phyloP scores from a whole-genome alignment of 164 flowering plant genomes.

The Protea cynaroides region DNA sequence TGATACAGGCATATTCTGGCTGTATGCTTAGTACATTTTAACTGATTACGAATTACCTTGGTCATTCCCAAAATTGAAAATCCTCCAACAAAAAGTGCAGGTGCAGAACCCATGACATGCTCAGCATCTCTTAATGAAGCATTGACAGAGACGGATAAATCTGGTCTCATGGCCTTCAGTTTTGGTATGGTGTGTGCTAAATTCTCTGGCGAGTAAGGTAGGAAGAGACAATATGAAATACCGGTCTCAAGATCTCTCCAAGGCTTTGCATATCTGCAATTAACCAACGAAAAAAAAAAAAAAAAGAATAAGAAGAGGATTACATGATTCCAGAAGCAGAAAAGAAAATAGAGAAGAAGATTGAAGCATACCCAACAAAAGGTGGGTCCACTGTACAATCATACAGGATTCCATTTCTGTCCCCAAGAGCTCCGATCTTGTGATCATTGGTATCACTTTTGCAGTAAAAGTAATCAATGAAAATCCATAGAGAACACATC shows the following conservation, averaged over 20 bases:
- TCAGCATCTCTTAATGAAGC: constrained; percentile 43
- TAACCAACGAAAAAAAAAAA: constrained; percentile 3
- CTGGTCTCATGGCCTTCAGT: constrained; percentile 32
- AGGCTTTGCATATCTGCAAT: constrained; percentile 57
- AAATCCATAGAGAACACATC: background rate
- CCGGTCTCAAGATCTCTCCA: constrained; percentile 64
- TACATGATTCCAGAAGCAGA: background rate
- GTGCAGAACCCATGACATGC: constrained; percentile 55
- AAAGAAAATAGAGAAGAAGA: constrained; percentile 5
- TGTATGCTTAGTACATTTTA: background rate
- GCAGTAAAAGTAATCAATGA: constrained; percentile 1
- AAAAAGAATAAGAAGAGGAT: constrained; percentile 1
- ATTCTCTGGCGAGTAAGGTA: constrained; percentile 80
- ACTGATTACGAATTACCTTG: constrained; percentile 51
- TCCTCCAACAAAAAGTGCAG: constrained; percentile 75
- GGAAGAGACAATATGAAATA: constrained; percentile 62
- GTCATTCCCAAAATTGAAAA: constrained; percentile 47
- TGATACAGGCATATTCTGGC: background rate
- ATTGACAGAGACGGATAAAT: constrained; percentile 41
- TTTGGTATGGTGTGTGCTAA: constrained; percentile 42
- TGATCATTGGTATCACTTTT: constrained; percentile 23
- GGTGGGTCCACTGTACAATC: constrained; percentile 74
- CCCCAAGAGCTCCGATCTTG: constrained; percentile 19
- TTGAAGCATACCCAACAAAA: constrained; percentile 56
- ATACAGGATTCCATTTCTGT: constrained; percentile 25